These are phyloP conservation scores for Hemisphaericaspora xylanilytica DNA, from an alignment of 1,139 yeast genomes.

Conservation along the genomic window DNA sequence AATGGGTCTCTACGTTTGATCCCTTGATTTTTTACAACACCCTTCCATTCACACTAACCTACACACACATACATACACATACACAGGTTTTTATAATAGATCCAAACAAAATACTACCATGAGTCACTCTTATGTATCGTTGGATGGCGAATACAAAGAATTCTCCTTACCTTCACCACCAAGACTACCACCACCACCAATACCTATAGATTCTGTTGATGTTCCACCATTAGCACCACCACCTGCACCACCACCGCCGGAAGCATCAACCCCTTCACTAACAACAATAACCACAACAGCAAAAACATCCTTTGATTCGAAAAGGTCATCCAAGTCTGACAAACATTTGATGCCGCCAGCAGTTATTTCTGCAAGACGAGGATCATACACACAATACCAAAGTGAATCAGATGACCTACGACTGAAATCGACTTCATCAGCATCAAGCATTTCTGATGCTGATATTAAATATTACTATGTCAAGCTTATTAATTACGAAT, in stretches of 20 bases:
- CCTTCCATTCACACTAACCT: too few relatives aligned
- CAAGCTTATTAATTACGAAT: slow-evolving; percentile 34
- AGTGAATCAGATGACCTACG: background rate
- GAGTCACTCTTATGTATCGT: slow-evolving; percentile 3
- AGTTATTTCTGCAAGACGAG: background rate
- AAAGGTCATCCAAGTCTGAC: too few relatives aligned
- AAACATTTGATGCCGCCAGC: too few relatives aligned
- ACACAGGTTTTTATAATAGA: background rate
- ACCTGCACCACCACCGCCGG: slow-evolving; percentile 4
- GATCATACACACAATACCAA: slow-evolving; percentile 5
- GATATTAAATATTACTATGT: slow-evolving; percentile 21
- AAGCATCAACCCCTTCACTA: background rate
- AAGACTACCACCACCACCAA: slow-evolving; percentile 5
- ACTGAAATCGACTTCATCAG: background rate
- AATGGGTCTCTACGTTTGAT: too few relatives aligned
- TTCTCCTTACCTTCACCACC: slow-evolving; percentile 2
- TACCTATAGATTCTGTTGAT: background rate
- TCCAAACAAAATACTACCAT: background rate
- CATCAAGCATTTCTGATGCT: slow-evolving; percentile 5
- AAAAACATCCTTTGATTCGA: too few relatives aligned
- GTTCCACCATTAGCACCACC: slow-evolving; percentile 4
- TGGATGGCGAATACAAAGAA: slow-evolving; percentile 4
- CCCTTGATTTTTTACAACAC: too few relatives aligned
- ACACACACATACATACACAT: too few relatives aligned
- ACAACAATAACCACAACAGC: too few relatives aligned